Conservation (phyloP, 371 early-diverging fungal genomes). For the Blakeslea trispora region DNA sequence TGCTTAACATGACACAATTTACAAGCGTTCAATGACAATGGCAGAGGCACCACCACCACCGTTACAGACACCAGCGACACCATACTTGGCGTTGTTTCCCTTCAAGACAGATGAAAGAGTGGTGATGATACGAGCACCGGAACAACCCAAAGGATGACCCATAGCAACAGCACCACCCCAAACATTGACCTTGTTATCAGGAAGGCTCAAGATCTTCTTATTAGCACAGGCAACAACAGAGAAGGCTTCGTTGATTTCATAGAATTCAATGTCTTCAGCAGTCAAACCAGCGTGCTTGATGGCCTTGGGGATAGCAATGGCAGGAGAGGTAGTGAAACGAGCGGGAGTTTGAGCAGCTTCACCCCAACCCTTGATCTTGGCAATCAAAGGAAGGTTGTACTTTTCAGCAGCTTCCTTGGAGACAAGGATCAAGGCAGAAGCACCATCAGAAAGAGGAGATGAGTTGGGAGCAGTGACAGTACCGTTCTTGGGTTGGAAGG, state of each 20-base stretch:
- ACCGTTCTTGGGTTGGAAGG: constrained; percentile 83
- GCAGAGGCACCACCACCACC: constrained; percentile 95
- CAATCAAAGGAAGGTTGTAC: constrained; percentile 75
- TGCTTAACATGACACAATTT: constrained; percentile 9
- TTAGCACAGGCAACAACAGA: constrained; percentile 94
- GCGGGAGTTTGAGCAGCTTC: constrained; percentile 84
- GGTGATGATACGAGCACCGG: constrained; percentile 92
- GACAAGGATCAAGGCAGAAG: constrained; percentile 88
- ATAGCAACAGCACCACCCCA: constrained; percentile 97
- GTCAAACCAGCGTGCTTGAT: constrained; percentile 76
- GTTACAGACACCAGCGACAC: constrained; percentile 94
- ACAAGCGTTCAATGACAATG: constrained; percentile 78
- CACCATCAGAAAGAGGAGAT: constrained; percentile 93
- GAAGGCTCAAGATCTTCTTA: constrained; percentile 74
- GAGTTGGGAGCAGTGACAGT: constrained; percentile 98
- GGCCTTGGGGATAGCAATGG: constrained; percentile 92
- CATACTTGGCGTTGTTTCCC: constrained; percentile 71
- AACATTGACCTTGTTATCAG: constrained; percentile 81
- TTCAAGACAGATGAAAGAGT: constrained; percentile 81
- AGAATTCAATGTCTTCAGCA: constrained; percentile 74
- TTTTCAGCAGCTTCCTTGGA: constrained; percentile 76
- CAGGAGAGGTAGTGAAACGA: constrained; percentile 91
- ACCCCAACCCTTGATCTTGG: constrained; percentile 71
- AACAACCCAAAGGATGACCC: constrained; percentile 98
- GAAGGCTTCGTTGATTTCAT: constrained; percentile 99